phyloP scores from a whole-genome alignment of 2,329 filamentous ascomycete genomes.

The Nigrospora osmanthi region DNA sequence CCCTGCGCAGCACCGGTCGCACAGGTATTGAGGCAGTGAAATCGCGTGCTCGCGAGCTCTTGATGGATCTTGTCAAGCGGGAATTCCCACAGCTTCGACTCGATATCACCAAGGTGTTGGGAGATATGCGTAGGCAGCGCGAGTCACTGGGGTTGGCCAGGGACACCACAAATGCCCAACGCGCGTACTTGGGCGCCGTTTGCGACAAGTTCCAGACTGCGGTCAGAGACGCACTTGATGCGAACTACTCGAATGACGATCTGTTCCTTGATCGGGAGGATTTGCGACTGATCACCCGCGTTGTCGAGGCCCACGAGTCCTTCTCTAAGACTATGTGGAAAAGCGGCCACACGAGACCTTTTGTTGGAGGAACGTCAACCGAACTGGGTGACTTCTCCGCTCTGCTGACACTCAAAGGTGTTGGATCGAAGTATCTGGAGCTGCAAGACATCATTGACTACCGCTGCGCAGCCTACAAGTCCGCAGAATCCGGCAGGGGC shows the following conservation, averaged over 20 bases:
- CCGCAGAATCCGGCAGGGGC: slow-evolving; percentile 7
- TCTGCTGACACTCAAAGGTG: background rate
- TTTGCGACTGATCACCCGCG: slow-evolving; percentile 18
- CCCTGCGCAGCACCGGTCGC: slow-evolving; percentile 5
- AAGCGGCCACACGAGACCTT: slow-evolving; percentile 18
- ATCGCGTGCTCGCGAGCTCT: slow-evolving; percentile 23
- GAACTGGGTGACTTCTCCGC: no score
- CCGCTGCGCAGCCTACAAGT: slow-evolving; percentile 5
- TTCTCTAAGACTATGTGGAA: slow-evolving; percentile 12
- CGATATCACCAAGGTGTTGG: slow-evolving; percentile 12
- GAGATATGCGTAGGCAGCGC: slow-evolving; percentile 1
- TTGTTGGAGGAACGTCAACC: background rate
- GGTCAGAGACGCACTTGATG: slow-evolving; percentile 13
- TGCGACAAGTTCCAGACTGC: slow-evolving; percentile 19
- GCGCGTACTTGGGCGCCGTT: slow-evolving; percentile 16
- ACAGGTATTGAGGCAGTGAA: slow-evolving; percentile 27
- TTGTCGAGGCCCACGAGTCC: slow-evolving; percentile 15
- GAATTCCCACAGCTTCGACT: slow-evolving; percentile 19
- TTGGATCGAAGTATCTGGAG: slow-evolving; percentile 2
- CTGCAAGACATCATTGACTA: slow-evolving; percentile 16
- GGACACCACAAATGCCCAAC: slow-evolving; percentile 13
- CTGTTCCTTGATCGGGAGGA: slow-evolving; percentile 12
- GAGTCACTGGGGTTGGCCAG: slow-evolving; percentile 16
- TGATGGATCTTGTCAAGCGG: slow-evolving; percentile 30
- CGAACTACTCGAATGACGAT: slow-evolving; percentile 12